Conservation (phyloP, 1,284 basidiomycete species). For the Ceratorhiza oryzae-sativae region DNA sequence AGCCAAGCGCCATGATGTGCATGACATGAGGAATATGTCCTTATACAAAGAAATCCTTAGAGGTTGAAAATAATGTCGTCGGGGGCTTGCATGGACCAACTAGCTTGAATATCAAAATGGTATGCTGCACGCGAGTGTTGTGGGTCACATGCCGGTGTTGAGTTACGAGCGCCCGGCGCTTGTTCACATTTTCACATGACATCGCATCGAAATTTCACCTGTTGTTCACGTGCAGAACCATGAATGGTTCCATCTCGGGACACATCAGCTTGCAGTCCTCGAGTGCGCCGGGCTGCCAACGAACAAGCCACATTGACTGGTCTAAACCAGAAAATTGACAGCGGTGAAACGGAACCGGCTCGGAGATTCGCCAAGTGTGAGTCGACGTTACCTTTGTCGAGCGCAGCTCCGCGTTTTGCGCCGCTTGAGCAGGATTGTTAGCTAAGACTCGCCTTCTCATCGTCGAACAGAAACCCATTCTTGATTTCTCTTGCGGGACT, state of each 20-base stretch:
- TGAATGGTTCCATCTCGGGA: slow-evolving; percentile 32
- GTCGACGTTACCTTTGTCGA: slow-evolving; percentile 3
- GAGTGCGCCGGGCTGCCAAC: background rate
- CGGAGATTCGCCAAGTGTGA: background rate
- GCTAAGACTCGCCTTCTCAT: slow-evolving; percentile 3
- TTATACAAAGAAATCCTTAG: no score
- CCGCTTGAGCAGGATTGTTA: background rate
- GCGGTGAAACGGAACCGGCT: background rate
- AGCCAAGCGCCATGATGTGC: no score
- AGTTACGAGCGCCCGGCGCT: background rate
- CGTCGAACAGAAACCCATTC: background rate
- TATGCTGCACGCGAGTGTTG: no score
- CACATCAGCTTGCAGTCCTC: slow-evolving; percentile 23
- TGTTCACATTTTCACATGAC: slow-evolving; percentile 16
- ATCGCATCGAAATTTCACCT: slow-evolving; percentile 19
- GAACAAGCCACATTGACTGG: background rate
- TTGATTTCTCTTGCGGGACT: background rate
- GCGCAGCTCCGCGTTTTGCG: background rate
- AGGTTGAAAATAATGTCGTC: no score
- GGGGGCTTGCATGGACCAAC: no score
- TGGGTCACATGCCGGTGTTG: no score
- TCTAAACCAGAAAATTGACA: background rate
- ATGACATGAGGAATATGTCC: no score
- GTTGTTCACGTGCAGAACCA: slow-evolving; percentile 29
- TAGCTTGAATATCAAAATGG: no score